Evolutionary conservation across 2,329 filamentous ascomycete genomes (phyloP).

Genomic region (Fusarium sp.): DNA sequence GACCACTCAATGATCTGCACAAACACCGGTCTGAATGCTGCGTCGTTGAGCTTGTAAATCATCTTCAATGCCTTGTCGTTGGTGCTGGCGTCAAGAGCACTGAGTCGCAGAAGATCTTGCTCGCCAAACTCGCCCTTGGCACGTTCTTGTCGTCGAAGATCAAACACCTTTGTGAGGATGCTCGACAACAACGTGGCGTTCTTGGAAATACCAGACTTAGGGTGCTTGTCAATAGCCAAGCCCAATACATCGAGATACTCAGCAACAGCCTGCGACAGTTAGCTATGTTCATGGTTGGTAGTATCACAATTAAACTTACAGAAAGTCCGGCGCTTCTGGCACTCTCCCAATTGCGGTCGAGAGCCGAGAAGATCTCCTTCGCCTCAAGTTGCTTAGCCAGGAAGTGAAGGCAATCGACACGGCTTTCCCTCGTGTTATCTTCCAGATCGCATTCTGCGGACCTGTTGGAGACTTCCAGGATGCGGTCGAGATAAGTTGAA

Average conservation of each 20-base stretch:
- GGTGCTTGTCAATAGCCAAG: constrained; percentile 78
- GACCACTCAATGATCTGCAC: constrained; percentile 87
- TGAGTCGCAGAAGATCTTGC: constrained; percentile 61
- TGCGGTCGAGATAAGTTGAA: constrained; percentile 77
- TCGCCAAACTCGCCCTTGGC: constrained; percentile 61
- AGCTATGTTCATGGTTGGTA: constrained; percentile 40
- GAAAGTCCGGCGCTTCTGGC: constrained; percentile 72
- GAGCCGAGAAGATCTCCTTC: constrained; percentile 78
- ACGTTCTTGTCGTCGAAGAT: constrained; percentile 71
- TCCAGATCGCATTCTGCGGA: constrained; percentile 75
- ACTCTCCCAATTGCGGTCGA: constrained; percentile 77
- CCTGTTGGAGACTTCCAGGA: constrained; percentile 77
- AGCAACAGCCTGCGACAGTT: constrained; percentile 66
- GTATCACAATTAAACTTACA: constrained; percentile 61
- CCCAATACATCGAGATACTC: constrained; percentile 79
- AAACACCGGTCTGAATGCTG: constrained; percentile 92
- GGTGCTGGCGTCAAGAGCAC: constrained; percentile 71
- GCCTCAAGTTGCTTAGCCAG: constrained; percentile 82
- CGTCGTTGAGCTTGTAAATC: constrained; percentile 97
- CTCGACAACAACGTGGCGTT: constrained; percentile 77
- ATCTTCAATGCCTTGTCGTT: constrained; percentile 85
- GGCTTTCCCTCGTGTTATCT: constrained; percentile 72
- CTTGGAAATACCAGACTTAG: constrained; percentile 83
- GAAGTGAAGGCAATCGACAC: constrained; percentile 77
- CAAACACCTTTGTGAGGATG: constrained; percentile 70